Evolutionary conservation across 164 flowering plant species (phyloP).

Genomic region (Brasenia schreberi): DNA sequence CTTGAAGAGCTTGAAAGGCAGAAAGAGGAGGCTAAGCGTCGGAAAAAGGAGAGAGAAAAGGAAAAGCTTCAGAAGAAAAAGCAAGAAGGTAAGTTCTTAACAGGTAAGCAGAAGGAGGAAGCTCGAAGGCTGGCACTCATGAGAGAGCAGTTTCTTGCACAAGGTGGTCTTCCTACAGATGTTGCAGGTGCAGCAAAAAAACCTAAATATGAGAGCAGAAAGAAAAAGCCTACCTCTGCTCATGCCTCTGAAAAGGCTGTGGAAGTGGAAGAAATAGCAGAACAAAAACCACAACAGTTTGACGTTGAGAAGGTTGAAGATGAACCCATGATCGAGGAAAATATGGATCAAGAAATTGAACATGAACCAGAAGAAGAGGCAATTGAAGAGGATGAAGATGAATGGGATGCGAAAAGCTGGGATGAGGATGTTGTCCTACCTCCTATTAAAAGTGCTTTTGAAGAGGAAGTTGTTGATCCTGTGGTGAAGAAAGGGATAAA

Average conservation of each 20-base stretch:
- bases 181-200: slow-evolving; percentile 37
- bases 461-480: slow-evolving; percentile 47
- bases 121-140: slow-evolving; percentile 64
- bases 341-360: slow-evolving; percentile 32
- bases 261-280: slow-evolving; percentile 20
- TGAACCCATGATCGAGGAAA: slow-evolving; percentile 14
- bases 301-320: slow-evolving; percentile 36
- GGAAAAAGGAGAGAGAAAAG: slow-evolving; percentile 83
- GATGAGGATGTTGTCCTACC: slow-evolving; percentile 59
- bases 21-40: slow-evolving; percentile 79
- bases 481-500: slow-evolving; percentile 33
- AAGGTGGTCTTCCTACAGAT: slow-evolving; percentile 26
- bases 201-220: slow-evolving; percentile 66
- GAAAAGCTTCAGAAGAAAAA: slow-evolving; percentile 77
- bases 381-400: slow-evolving; percentile 57
- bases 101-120: slow-evolving; percentile 91
- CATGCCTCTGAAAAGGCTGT: slow-evolving; percentile 21
- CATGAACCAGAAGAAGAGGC: slow-evolving; percentile 35
- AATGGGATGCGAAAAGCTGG: slow-evolving; percentile 99
- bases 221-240: slow-evolving; percentile 33
- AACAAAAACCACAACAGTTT: neutral
- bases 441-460: slow-evolving; percentile 61
- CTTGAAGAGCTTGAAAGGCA: slow-evolving; percentile 70
- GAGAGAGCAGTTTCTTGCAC: slow-evolving; percentile 75
- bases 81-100: slow-evolving; percentile 67